These are phyloP conservation scores for Ascochyta lentis DNA, from an alignment of 2,329 filamentous ascomycete species.

Conservation along the genomic window DNA sequence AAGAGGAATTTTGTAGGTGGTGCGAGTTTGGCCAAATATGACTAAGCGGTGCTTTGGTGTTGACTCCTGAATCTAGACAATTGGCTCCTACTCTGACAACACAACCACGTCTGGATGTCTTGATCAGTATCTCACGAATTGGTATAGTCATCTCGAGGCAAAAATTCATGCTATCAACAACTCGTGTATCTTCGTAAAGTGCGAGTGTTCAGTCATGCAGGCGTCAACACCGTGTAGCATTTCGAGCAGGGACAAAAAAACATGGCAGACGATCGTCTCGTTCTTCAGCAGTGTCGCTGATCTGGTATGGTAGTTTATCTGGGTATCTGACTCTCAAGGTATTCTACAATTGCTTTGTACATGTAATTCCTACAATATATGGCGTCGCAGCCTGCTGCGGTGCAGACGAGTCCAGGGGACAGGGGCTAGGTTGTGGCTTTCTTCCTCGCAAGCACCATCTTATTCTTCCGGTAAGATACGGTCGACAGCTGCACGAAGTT, in stretches of 20 bases:
- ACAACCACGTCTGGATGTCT: too few species aligned
- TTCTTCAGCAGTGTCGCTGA: neutral
- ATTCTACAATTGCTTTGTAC: constrained; percentile 5
- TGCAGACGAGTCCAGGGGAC: neutral
- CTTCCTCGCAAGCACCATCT: neutral
- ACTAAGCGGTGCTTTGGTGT: constrained; percentile 17
- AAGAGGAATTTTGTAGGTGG: neutral
- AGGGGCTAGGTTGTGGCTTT: neutral
- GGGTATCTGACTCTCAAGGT: constrained; percentile 4
- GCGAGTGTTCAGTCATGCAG: neutral
- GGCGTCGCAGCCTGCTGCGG: constrained; percentile 14
- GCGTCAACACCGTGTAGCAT: neutral
- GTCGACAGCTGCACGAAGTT: constrained; percentile 37
- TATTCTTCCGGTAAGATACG: constrained; percentile 40
- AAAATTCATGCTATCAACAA: neutral
- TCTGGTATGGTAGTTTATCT: neutral
- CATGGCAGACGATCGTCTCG: neutral
- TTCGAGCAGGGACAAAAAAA: neutral
- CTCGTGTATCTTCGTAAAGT: neutral
- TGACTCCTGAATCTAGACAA: neutral
- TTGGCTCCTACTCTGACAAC: too few species aligned
- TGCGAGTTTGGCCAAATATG: neutral
- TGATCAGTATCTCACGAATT: too few species aligned
- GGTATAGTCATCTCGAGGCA: neutral
- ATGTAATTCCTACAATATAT: neutral